These are phyloP conservation scores for Biscogniauxia mediterranea DNA, from an alignment of 2,329 filamentous ascomycete species.

Conservation along the genomic window DNA sequence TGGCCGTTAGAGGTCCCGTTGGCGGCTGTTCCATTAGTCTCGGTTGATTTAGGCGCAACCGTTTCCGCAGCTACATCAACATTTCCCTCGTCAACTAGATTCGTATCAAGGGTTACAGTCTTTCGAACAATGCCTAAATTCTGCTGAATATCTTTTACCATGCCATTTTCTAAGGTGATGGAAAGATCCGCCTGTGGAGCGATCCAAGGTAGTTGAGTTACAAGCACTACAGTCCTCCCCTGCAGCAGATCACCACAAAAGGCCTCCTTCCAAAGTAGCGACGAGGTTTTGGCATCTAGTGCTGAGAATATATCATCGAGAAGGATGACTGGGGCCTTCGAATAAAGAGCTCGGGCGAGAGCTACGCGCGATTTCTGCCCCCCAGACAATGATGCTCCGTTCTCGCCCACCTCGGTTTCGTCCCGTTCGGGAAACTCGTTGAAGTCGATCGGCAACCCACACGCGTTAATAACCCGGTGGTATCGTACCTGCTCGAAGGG, in stretches of 20 bases:
- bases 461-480: constrained; percentile 53
- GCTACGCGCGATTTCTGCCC: constrained; percentile 57
- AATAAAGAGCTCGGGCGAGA: constrained; percentile 57
- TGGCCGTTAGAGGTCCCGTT: constrained; percentile 22
- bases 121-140: constrained; percentile 46
- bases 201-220: constrained; percentile 56
- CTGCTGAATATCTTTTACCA: constrained; percentile 39
- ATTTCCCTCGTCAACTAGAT: constrained; percentile 35
- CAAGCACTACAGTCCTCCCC: constrained; percentile 54
- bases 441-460: constrained; percentile 51
- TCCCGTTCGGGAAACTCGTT: constrained; percentile 50
- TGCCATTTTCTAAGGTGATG: constrained; percentile 46
- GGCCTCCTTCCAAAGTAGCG: constrained; percentile 54
- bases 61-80: constrained; percentile 31
- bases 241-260: constrained; percentile 55
- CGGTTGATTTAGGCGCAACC: constrained; percentile 15
- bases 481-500: constrained; percentile 53
- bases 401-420: constrained; percentile 52
- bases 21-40: constrained; percentile 12
- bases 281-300: constrained; percentile 57
- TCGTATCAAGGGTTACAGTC: constrained; percentile 43
- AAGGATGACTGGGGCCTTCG: constrained; percentile 51
- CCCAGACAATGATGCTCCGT: constrained; percentile 54
- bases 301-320: constrained; percentile 61
- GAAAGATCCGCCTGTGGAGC: constrained; percentile 49